A percentile compares a stretch with the other conserved stretches of the same genome.
These are phyloP conservation scores for Mycogone perniciosa DNA, from an alignment of 2,329 filamentous ascomycete genomes.

Conservation along the genomic window DNA sequence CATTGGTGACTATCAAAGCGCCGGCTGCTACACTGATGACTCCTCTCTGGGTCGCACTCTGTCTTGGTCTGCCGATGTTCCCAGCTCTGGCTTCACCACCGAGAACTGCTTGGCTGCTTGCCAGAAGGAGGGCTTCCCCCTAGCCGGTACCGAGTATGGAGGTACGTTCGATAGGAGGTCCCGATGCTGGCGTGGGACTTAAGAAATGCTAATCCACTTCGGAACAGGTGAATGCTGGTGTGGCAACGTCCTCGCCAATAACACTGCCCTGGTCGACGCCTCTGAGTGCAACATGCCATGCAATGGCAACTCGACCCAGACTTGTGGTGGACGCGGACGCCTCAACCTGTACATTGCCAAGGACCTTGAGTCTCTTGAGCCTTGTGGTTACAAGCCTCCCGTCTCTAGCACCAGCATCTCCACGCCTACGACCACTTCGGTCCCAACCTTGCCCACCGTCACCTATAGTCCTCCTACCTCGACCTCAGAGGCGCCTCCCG, in stretches of 20 bases:
- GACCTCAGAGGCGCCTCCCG: conserved; percentile 4
- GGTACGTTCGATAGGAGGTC: no score
- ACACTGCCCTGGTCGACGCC: conserved; percentile 30
- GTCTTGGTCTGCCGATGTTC: conserved; percentile 35
- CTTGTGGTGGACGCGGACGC: conserved; percentile 37
- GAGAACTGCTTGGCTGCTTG: conserved; percentile 38
- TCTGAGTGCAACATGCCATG: conserved; percentile 46
- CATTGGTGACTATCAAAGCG: conserved; percentile 47
- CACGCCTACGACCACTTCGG: conserved; percentile 11
- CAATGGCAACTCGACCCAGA: conserved; percentile 37
- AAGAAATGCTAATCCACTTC: no score
- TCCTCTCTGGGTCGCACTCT: conserved; percentile 38
- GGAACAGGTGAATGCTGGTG: conserved; percentile 39
- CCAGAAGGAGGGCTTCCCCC: conserved; percentile 37
- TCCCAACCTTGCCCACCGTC: background rate
- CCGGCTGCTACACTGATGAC: conserved; percentile 55
- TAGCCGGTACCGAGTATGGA: conserved; percentile 41
- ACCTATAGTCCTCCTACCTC: background rate
- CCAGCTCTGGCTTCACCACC: conserved; percentile 33
- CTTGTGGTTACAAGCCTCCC: conserved; percentile 36
- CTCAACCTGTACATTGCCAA: conserved; percentile 42
- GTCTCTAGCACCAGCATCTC: conserved; percentile 10
- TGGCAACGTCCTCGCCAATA: conserved; percentile 47
- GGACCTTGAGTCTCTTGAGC: conserved; percentile 44
- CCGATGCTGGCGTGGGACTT: conserved; percentile 11